A percentile compares a stretch with the other conserved stretches of the same genome.
phyloP scores from a whole-genome alignment of 441 rosid genomes.

The Corymbia calophylla region DNA sequence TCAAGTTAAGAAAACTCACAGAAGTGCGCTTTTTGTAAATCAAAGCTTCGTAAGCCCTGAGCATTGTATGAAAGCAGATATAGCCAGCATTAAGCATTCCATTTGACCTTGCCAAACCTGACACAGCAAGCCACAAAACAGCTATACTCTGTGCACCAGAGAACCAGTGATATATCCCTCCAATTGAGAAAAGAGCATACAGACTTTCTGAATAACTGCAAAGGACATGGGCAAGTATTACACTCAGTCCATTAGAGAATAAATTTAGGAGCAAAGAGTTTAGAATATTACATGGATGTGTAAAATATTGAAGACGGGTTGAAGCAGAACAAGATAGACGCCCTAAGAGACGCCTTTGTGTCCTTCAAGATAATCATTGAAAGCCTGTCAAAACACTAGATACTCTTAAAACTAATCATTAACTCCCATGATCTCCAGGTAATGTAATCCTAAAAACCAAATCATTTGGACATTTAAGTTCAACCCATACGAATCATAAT shows the following conservation, averaged over 20 bases:
- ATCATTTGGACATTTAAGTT: background rate
- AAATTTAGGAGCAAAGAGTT: background rate
- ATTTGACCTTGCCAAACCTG: conserved; percentile 87
- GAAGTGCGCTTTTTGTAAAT: conserved; percentile 29
- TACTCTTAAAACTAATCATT: background rate
- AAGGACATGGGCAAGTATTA: conserved; percentile 4
- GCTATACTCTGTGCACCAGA: conserved; percentile 55
- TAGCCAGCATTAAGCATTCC: conserved; percentile 95
- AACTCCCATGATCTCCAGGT: background rate
- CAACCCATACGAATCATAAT: background rate
- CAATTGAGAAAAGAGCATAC: conserved; percentile 66
- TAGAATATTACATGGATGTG: conserved; percentile 63
- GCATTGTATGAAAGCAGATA: conserved; percentile 78
- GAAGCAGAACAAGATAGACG: conserved; percentile 77
- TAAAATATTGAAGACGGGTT: conserved; percentile 91
- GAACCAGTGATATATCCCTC: conserved; percentile 67
- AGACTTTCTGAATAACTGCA: conserved; percentile 85
- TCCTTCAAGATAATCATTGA: conserved; percentile 67
- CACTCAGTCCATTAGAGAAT: background rate
- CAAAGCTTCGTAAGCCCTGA: conserved; percentile 53
- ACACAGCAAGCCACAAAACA: conserved; percentile 70
- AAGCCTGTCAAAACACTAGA: conserved; percentile 40
- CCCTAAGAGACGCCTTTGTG: conserved; percentile 48
- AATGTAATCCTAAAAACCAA: background rate
- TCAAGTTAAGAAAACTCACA: conserved; percentile 35